Percentiles rank a stretch among this genome's conserved stretches.
Conservation (phyloP, 352 stramenopile species). For the Pythium aquatile region DNA sequence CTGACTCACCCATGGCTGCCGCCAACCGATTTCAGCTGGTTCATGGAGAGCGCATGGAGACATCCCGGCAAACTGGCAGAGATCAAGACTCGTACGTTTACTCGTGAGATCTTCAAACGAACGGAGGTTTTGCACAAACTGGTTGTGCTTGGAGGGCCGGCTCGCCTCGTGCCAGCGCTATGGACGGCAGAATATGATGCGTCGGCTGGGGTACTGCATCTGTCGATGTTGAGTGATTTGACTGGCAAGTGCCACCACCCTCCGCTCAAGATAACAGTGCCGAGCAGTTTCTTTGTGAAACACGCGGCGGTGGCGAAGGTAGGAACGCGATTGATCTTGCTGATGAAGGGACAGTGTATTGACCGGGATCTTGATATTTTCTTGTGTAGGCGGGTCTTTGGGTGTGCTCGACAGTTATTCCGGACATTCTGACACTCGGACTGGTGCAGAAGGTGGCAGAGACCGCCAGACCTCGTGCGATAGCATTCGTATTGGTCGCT, state of each 20-base stretch:
- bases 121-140: neutral
- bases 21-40: neutral
- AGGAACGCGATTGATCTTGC: neutral
- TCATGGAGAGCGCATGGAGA: neutral
- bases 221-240: conserved; percentile 2
- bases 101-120: neutral
- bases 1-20: neutral
- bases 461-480: neutral
- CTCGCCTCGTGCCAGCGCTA: neutral
- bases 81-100: neutral
- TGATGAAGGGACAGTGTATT: neutral
- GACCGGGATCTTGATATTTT: neutral
- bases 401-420: conserved; percentile 3
- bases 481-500: neutral
- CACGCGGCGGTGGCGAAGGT: neutral
- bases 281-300: neutral
- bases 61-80: neutral
- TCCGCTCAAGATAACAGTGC: neutral
- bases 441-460: conserved; percentile 12
- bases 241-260: neutral
- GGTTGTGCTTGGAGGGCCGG: neutral
- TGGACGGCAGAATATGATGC: neutral
- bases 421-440: conserved; percentile 4
- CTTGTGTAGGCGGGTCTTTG: conserved; percentile 8
- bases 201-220: neutral